These are phyloP conservation scores for Fusarium drepaniforme DNA, from an alignment of 2,329 filamentous ascomycete species.

Conservation along the genomic window DNA sequence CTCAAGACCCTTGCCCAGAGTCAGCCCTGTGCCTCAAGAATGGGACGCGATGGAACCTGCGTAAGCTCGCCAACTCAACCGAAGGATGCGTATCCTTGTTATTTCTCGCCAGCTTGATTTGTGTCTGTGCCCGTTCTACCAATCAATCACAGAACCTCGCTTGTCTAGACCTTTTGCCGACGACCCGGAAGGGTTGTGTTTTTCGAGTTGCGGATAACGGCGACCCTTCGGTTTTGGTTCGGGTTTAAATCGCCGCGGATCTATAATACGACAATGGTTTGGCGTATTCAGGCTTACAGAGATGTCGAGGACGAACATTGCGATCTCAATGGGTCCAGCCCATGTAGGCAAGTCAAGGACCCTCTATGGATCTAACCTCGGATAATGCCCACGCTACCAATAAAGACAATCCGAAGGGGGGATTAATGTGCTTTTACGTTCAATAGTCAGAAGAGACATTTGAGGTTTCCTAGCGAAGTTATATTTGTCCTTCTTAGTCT, in stretches of 20 bases:
- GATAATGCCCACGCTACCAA: neutral
- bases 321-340: neutral
- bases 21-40: neutral
- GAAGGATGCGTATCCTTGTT: neutral
- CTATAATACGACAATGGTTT: neutral
- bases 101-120: neutral
- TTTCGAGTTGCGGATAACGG: neutral
- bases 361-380: neutral
- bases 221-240: neutral
- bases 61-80: neutral
- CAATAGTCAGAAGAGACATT: neutral
- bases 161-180: neutral
- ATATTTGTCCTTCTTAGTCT: too few species aligned
- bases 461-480: neutral
- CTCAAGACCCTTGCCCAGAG: neutral
- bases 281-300: neutral
- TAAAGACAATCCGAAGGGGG: neutral
- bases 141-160: neutral
- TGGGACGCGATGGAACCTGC: neutral
- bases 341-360: neutral
- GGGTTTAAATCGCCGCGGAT: neutral
- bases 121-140: neutral
- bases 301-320: neutral
- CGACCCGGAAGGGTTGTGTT: neutral
- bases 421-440: neutral